These are phyloP conservation scores for Syzygium syzygioides DNA, from an alignment of 441 rosid genomes.

Conservation along the genomic window DNA sequence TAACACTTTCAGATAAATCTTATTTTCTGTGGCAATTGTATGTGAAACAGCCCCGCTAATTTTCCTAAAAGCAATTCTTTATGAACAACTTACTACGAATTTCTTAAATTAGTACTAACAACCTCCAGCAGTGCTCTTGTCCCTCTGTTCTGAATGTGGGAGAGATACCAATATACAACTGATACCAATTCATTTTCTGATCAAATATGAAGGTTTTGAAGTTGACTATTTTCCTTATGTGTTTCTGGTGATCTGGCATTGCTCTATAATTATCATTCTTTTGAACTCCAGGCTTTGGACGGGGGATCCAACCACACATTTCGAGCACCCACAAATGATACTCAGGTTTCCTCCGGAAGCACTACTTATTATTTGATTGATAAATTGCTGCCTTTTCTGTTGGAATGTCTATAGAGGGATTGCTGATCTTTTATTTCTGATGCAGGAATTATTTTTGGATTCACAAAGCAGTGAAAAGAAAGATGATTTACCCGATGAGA, in stretches of 20 bases:
- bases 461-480: slow-evolving; percentile 38
- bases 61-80: background rate
- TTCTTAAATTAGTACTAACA: background rate
- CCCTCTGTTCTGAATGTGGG: background rate
- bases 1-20: background rate
- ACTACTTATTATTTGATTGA: background rate
- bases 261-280: background rate
- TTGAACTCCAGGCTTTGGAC: slow-evolving; percentile 26
- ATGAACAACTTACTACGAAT: background rate
- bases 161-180: background rate
- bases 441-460: slow-evolving; percentile 52
- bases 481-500: slow-evolving; percentile 41
- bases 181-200: background rate
- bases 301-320: slow-evolving; percentile 29
- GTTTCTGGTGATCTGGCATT: background rate
- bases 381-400: background rate
- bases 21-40: background rate
- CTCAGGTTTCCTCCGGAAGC: slow-evolving; percentile 37
- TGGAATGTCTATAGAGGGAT: background rate
- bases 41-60: background rate
- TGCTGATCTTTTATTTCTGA: slow-evolving; percentile 8
- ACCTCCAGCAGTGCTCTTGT: background rate
- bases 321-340: slow-evolving; percentile 44
- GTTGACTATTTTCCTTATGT: background rate
- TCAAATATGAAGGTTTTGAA: background rate